Evolutionary conservation across 1,284 basidiomycete genomes (phyloP).

Genomic region (Sphaerobolus stellatus): DNA sequence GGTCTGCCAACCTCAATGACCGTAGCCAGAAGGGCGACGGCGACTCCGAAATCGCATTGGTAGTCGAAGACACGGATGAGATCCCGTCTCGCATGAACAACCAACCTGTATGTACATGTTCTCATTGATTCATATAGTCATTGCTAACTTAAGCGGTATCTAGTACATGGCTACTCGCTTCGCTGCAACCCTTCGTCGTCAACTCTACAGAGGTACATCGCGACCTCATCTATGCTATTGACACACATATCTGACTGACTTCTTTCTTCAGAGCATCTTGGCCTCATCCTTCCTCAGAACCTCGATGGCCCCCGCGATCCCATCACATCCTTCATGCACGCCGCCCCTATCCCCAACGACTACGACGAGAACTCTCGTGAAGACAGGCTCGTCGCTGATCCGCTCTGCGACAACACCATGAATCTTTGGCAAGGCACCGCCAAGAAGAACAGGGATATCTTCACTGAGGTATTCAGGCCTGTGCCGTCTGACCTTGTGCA

Average conservation of each 20-base stretch:
- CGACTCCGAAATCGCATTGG: slow-evolving; percentile 89
- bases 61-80: slow-evolving; percentile 85
- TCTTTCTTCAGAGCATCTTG: slow-evolving; percentile 75
- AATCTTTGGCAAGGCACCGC: slow-evolving; percentile 74
- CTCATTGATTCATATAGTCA: neutral
- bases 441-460: slow-evolving; percentile 74
- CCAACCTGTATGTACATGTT: slow-evolving; percentile 43
- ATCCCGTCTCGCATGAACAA: slow-evolving; percentile 81
- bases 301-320: slow-evolving; percentile 38
- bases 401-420: slow-evolving; percentile 62
- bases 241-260: neutral
- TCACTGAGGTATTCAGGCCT: slow-evolving; percentile 78
- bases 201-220: slow-evolving; percentile 65
- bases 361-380: slow-evolving; percentile 61
- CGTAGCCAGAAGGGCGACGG: slow-evolving; percentile 85
- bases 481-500: slow-evolving; percentile 81
- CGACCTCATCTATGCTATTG: neutral
- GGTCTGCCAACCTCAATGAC: slow-evolving; percentile 89
- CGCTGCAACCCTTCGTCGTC: slow-evolving; percentile 73
- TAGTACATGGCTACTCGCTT: slow-evolving; percentile 67
- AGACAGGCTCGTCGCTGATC: slow-evolving; percentile 78
- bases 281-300: slow-evolving; percentile 69
- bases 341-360: slow-evolving; percentile 68
- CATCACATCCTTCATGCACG: slow-evolving; percentile 70
- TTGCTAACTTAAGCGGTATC: neutral